phyloP scores from a whole-genome alignment of 805 yeast genomes.

The Kazachstania taianensis region DNA sequence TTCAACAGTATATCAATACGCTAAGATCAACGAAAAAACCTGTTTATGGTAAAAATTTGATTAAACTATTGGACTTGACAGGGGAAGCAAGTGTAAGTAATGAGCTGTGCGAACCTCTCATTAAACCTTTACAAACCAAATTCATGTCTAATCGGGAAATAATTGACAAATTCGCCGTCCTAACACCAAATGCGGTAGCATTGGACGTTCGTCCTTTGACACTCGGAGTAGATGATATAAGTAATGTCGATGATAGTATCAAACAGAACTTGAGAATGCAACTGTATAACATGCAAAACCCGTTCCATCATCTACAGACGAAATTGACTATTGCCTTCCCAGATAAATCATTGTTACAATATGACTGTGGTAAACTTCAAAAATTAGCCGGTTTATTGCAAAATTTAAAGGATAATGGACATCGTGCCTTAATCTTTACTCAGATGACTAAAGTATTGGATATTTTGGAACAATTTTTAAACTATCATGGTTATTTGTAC shows the following conservation, averaged over 20 bases:
- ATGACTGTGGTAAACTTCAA: constrained; percentile 95
- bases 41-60: constrained; percentile 51
- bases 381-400: constrained; percentile 66
- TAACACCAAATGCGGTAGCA: constrained; percentile 80
- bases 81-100: constrained; percentile 3
- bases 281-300: constrained; percentile 30
- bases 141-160: constrained; percentile 35
- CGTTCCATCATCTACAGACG: constrained; percentile 75
- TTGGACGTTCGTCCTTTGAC: constrained; percentile 49
- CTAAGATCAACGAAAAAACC: constrained; percentile 60
- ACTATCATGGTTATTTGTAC: constrained; percentile 88
- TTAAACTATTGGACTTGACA: constrained; percentile 32
- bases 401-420: constrained; percentile 76
- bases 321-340: constrained; percentile 91
- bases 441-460: constrained; percentile 97
- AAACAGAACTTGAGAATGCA: constrained; percentile 14
- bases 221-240: constrained; percentile 19
- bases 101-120: constrained; percentile 23
- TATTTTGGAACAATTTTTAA: constrained; percentile 83
- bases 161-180: constrained; percentile 69
- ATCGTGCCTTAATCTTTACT: constrained; percentile 88
- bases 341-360: constrained; percentile 81
- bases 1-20: constrained; percentile 50
- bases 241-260: constrained; percentile 20
- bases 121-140: constrained; percentile 36